Conservation (phyloP, 2,329 filamentous ascomycete species). For the Metarhizium humberi region DNA sequence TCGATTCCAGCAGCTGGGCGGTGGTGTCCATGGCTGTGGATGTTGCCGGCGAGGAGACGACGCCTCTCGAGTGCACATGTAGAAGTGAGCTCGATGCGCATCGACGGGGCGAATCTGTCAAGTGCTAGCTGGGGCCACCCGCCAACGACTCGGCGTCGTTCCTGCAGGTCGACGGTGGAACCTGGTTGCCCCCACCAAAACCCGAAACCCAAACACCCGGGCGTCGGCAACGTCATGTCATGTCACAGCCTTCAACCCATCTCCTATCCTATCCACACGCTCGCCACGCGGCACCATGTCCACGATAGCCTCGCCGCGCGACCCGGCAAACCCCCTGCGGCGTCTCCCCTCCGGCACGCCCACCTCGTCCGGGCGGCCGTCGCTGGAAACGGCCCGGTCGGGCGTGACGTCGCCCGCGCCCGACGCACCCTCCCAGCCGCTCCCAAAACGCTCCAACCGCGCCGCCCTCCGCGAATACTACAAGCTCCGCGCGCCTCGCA, state of each 20-base stretch:
- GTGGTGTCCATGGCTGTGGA: conserved; percentile 1
- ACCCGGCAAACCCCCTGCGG: conserved; percentile 47
- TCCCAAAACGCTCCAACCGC: conserved; percentile 58
- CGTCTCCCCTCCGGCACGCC: conserved; percentile 51
- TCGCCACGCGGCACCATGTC: conserved; percentile 37
- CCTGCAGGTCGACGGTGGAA: not conserved
- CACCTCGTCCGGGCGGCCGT: conserved; percentile 66
- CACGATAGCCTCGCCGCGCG: conserved; percentile 54
- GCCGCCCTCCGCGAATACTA: conserved; percentile 91
- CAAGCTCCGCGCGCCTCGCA: conserved; percentile 51
- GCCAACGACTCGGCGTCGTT: not conserved
- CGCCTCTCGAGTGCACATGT: no score
- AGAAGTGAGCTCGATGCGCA: no score
- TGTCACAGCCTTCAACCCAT: not conserved
- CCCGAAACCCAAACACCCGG: no score
- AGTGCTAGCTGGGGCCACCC: no score
- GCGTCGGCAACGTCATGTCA: not conserved
- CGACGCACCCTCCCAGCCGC: conserved; percentile 24
- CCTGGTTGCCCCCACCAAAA: not conserved
- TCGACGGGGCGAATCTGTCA: no score
- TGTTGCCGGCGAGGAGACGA: not conserved
- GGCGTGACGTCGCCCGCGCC: conserved; percentile 42
- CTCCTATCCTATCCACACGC: not conserved
- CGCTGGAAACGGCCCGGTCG: conserved; percentile 57
- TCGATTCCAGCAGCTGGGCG: conserved; percentile 26